Evolutionary conservation across 208 protist genomes (phyloP).

Genomic region (Trypanosoma avium): DNA sequence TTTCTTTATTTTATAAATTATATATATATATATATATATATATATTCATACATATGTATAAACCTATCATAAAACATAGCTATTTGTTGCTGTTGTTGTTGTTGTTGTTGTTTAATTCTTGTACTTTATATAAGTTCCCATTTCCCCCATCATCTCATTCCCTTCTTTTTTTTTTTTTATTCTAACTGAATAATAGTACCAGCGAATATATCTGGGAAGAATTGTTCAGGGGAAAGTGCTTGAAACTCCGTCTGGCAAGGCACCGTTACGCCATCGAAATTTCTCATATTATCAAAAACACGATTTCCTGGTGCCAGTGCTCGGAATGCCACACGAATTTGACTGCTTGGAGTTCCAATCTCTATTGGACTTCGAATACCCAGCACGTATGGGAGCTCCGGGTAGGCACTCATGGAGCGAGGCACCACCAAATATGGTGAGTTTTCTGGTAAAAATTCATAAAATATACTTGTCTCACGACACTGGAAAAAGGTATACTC

Average conservation of each 20-base stretch:
- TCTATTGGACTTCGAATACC: constrained; percentile 55
- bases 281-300: constrained; percentile 74
- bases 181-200: constrained; percentile 71
- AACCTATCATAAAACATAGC: too few species aligned
- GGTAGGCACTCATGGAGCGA: constrained; percentile 52
- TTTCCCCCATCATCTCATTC: not conserved
- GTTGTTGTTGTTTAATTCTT: too few species aligned
- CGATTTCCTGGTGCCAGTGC: constrained; percentile 56
- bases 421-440: constrained; percentile 83
- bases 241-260: constrained; percentile 77
- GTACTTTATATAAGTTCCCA: too few species aligned
- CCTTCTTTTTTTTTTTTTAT: not conserved
- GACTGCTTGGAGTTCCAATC: constrained; percentile 52
- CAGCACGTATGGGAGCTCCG: constrained; percentile 58
- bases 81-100: too few species aligned
- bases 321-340: constrained; percentile 60
- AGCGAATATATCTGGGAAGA: constrained; percentile 84
- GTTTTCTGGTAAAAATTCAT: constrained; percentile 66
- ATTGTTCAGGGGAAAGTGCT: constrained; percentile 56
- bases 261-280: constrained; percentile 57
- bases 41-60: not conserved
- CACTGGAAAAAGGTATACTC: constrained; percentile 76
- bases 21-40: not conserved
- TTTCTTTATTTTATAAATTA: not conserved
- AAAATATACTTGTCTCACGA: constrained; percentile 79